Base-by-base conservation (phyloP, 2,329 filamentous ascomycete genomes). In the Fusarium equiseti region DNA sequence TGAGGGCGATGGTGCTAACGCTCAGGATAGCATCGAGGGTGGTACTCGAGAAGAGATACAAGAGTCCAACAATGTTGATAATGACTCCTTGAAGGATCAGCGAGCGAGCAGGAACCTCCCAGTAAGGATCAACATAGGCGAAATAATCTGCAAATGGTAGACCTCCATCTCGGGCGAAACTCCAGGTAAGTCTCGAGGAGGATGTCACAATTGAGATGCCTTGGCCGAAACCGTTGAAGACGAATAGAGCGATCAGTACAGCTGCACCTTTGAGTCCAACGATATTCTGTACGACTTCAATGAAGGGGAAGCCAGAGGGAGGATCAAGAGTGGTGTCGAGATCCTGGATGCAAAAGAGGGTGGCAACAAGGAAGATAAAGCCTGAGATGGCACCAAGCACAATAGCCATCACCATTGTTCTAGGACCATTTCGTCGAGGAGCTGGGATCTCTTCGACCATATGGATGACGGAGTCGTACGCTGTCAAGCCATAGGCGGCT, bases 381-480 rank as follows among this genome's bases (percentile, higher is more conserved):
- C 85, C 85, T 0, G 84, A 84, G 18, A 83, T 54, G 1, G 84
- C 83, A 31, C 85, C 82, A 9, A 81, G 80, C 0, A 83, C 62
- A 4, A 88, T 82, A 2, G 86, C 83, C 26, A 88, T 76, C 73
- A 83, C 86, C 71, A 88, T 87, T 2, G 84, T 82, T 35, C 79
- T 79, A 0, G 86, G 86, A 0, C 82, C 84, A 51, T 86, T 86
- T 35, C 78, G 81, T 18, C 85, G 77, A 7, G 86, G 86, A 4
- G 81, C 78, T 0, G 86, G 86, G 0, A 88, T 85, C 72, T 88
- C 86, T 58, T 88, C 86, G 2, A 86, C 83, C 83, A 89, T 85
- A 70, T 89, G 87, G 48, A 89, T 85, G 40, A 87, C 86, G 0
- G 86, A 85, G 72, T 89, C 87, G 61, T 88, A 88, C 0, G 86